Percentiles rank a stretch among this genome's conserved stretches.
These are phyloP conservation scores for Penicillium egyptiacum DNA, from an alignment of 495 filamentous ascomycete genomes.

Conservation along the genomic window DNA sequence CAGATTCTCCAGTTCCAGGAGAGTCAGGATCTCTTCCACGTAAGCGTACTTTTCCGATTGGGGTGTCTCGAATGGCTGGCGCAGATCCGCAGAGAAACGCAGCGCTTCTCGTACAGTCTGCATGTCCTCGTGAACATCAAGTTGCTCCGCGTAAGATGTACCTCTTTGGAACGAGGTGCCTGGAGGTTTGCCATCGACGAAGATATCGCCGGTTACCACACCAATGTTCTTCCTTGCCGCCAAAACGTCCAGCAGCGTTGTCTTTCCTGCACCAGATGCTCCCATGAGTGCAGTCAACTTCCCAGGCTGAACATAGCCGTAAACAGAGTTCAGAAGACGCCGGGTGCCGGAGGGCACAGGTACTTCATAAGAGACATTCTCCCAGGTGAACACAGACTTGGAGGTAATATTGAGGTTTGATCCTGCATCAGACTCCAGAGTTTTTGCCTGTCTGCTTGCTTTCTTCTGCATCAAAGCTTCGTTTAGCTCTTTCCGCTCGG, in stretches of 20 bases:
- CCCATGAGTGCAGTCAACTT: conserved; percentile 82
- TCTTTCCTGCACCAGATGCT: conserved; percentile 84
- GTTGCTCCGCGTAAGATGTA: conserved; percentile 79
- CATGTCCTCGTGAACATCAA: conserved; percentile 76
- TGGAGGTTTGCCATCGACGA: conserved; percentile 69
- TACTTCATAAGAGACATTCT: conserved; percentile 61
- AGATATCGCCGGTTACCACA: conserved; percentile 68
- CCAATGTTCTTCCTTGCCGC: conserved; percentile 77
- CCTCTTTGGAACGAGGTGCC: conserved; percentile 74
- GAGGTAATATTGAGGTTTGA: conserved; percentile 65
- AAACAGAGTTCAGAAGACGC: conserved; percentile 67
- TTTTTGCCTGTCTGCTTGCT: conserved; percentile 51
- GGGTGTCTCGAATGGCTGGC: conserved; percentile 70
- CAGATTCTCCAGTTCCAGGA: conserved; percentile 80
- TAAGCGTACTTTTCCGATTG: conserved; percentile 76
- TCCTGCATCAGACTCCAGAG: conserved; percentile 45
- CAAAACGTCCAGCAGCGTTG: conserved; percentile 76
- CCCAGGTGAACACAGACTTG: conserved; percentile 53
- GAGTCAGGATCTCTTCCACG: conserved; percentile 76
- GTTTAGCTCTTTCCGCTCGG: conserved; percentile 69
- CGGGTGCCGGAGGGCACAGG: conserved; percentile 67
- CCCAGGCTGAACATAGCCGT: conserved; percentile 77
- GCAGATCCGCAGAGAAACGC: conserved; percentile 76
- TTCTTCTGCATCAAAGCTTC: conserved; percentile 58
- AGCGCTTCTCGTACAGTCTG: conserved; percentile 83